These are phyloP conservation scores for Coniochaeta sp. DNA, from an alignment of 2,329 filamentous ascomycete genomes.

Conservation along the genomic window DNA sequence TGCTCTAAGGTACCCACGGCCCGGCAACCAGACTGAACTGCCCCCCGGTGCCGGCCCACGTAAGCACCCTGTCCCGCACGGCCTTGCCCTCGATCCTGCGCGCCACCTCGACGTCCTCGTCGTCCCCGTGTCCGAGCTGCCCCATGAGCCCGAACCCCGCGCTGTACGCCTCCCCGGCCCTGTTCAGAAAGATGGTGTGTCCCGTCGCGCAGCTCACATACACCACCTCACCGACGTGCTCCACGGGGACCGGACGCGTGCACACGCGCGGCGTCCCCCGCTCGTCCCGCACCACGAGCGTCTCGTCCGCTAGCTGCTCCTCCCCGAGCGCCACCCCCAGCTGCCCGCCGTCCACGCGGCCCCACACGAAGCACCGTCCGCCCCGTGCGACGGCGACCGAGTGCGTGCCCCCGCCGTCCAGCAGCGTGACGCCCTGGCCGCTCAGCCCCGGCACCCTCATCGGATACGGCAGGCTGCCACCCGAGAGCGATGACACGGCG, in stretches of 20 bases:
- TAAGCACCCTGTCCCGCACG: not conserved
- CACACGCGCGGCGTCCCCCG: constrained; percentile 6
- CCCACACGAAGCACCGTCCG: constrained; percentile 30
- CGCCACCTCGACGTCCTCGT: constrained; percentile 13
- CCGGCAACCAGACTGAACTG: not conserved
- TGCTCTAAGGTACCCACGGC: not conserved
- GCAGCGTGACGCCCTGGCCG: constrained; percentile 40
- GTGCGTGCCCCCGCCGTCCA: constrained; percentile 57
- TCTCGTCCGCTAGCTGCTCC: constrained; percentile 5
- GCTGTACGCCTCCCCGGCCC: constrained; percentile 3
- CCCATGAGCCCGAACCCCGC: constrained; percentile 4
- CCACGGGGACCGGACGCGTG: constrained; percentile 1
- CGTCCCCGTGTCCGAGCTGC: constrained; percentile 6
- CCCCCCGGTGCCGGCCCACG: not conserved
- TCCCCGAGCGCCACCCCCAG: constrained; percentile 3
- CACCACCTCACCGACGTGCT: not conserved
- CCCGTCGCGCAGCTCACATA: constrained; percentile 6
- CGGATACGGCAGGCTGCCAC: constrained; percentile 49
- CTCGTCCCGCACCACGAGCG: constrained; percentile 2
- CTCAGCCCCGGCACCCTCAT: constrained; percentile 44
- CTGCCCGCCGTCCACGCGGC: constrained; percentile 15
- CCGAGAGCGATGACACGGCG: constrained; percentile 38
- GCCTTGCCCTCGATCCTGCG: constrained; percentile 9
- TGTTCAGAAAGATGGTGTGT: constrained; percentile 7
- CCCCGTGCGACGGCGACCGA: constrained; percentile 34